Percentiles rank a stretch among this genome's conserved stretches.
These are phyloP conservation scores for Hypoxylon sp. DNA, from an alignment of 2,329 filamentous ascomycete species.

Conservation along the genomic window DNA sequence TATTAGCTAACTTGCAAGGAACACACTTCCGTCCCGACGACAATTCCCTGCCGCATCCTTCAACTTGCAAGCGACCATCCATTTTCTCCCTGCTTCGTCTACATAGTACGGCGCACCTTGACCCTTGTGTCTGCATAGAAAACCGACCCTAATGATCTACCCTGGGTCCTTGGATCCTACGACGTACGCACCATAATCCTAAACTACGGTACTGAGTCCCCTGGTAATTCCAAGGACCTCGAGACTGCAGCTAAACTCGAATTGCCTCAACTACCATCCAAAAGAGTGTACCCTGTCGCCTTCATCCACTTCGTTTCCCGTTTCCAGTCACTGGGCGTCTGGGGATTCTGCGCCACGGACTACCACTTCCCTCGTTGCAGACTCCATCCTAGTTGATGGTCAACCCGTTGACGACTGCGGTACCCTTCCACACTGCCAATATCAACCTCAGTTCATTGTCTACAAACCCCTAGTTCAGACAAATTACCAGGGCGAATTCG, in stretches of 20 bases:
- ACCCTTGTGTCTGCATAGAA: slow-evolving; percentile 39
- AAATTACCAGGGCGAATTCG: not conserved
- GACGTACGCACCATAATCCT: slow-evolving; percentile 27
- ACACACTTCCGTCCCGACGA: slow-evolving; percentile 43
- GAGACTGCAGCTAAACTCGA: slow-evolving; percentile 40
- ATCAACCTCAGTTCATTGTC: slow-evolving; percentile 2
- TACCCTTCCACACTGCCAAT: slow-evolving; percentile 2
- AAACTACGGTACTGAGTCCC: slow-evolving; percentile 25
- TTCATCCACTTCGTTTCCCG: slow-evolving; percentile 23
- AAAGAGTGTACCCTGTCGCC: slow-evolving; percentile 35
- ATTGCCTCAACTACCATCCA: slow-evolving; percentile 36
- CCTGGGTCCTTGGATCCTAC: slow-evolving; percentile 31
- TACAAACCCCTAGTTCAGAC: slow-evolving; percentile 1
- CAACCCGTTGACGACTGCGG: not conserved
- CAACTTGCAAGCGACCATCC: slow-evolving; percentile 31
- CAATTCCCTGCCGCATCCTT: slow-evolving; percentile 41
- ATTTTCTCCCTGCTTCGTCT: slow-evolving; percentile 34
- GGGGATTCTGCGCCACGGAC: slow-evolving; percentile 43
- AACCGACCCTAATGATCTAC: slow-evolving; percentile 24
- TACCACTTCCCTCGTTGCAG: slow-evolving; percentile 5
- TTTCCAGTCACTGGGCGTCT: slow-evolving; percentile 44
- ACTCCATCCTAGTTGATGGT: slow-evolving; percentile 10
- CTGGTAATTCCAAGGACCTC: slow-evolving; percentile 27
- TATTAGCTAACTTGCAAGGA: slow-evolving; percentile 39
- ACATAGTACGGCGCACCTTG: slow-evolving; percentile 10